Percentiles rank a stretch among this genome's conserved stretches.
Conservation (phyloP, 2,329 filamentous ascomycete species). For the Fusarium phyllophilum region DNA sequence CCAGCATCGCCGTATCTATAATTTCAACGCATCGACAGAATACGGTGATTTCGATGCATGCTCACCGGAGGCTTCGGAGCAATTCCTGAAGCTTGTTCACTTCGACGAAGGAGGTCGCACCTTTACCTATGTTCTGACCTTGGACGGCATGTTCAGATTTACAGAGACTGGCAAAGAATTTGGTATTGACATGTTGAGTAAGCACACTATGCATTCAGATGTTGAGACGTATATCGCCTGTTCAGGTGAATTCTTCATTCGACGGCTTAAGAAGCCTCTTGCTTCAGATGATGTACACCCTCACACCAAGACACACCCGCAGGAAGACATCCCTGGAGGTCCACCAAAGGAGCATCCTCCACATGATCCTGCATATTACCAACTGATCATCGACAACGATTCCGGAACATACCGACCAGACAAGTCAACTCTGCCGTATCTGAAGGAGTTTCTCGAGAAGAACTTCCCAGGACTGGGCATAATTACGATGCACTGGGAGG, state of each 20-base stretch:
- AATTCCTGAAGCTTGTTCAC: conserved; percentile 87
- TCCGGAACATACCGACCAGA: conserved; percentile 93
- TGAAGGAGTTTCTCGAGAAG: conserved; percentile 74
- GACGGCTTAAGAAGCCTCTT: conserved; percentile 67
- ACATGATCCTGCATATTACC: conserved; percentile 69
- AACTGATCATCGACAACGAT: conserved; percentile 94
- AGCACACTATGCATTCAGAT: conserved; percentile 97
- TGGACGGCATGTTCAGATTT: conserved; percentile 88
- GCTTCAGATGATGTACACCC: conserved; percentile 56
- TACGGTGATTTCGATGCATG: conserved; percentile 75
- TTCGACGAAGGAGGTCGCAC: conserved; percentile 86
- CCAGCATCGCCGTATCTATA: conserved; percentile 90
- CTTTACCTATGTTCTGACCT: conserved; percentile 91
- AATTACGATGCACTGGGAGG: conserved; percentile 80
- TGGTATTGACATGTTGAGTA: conserved; percentile 90
- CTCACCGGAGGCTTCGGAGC: conserved; percentile 75
- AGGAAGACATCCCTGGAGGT: conserved; percentile 58
- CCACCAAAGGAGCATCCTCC: conserved; percentile 58
- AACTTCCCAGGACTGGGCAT: conserved; percentile 84
- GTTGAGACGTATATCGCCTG: conserved; percentile 92
- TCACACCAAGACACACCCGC: conserved; percentile 61
- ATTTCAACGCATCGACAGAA: conserved; percentile 80
- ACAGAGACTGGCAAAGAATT: conserved; percentile 97
- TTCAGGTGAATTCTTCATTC: conserved; percentile 92
- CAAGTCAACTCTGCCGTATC: conserved; percentile 74